Base-by-base conservation (phyloP, 169 alveolate species). In the Amoebophrya sp. region DNA sequence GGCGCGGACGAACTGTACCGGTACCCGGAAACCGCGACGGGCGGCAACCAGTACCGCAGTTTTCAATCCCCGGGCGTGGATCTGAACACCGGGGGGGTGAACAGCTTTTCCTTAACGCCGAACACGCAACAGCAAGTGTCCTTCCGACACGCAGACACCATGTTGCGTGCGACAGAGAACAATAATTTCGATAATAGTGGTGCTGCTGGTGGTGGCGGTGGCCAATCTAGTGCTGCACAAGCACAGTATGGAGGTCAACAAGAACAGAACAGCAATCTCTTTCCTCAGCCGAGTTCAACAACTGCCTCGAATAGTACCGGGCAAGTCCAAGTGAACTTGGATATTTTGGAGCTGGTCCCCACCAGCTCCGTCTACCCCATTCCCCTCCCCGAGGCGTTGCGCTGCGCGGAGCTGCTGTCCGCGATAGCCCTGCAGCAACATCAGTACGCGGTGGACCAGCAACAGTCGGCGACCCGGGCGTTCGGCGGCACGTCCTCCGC, bases 311-410 rank as follows among this genome's bases (percentile, higher is more conserved):
- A n/a, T n/a, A n/a, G n/a, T n/a, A n/a, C n/a, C n/a, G n/a, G n/a
- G n/a, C n/a, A n/a, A n/a, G n/a, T n/a, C n/a, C n/a, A n/a, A n/a
- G n/a, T n/a, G n/a, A n/a, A n/a, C n/a, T n/a, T n/a, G n/a, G n/a
- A n/a, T n/a, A n/a, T n/a, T n/a, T n/a, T 66, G 39, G 83, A 66
- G 35, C 29, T 66, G 35, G 10, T 25, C 35, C 83, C 83, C 18
- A n/a, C 83, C 32, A 66, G 39, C 29, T 25, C 38, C 35, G 83
- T 66, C 7, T 66, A 7, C 32, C 83, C 83, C 32, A 66, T 66
- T 66, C 83, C 83, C 38, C 83, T 66, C 35, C 38, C 83, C 35
- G 83, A 66, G 7, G 83, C 83, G 83, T n/a, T 66, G 83, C 12
- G 32, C 1, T 25, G 39, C 29, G 29, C 32, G 32, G 83, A 66